Base-by-base conservation (phyloP, 2,329 filamentous ascomycete genomes). In the Aspergillus persii region DNA sequence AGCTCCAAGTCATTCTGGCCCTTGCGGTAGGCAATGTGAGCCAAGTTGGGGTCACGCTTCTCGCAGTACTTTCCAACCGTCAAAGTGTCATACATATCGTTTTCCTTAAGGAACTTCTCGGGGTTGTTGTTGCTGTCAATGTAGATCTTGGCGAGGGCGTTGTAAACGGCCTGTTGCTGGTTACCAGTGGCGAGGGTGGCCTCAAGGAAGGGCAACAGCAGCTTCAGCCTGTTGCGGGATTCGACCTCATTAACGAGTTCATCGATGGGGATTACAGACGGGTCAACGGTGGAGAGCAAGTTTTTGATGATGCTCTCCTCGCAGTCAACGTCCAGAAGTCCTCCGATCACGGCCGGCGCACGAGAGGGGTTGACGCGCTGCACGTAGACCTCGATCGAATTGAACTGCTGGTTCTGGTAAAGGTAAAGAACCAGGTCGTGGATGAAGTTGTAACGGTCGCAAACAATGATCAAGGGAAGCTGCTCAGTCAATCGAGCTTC, bases 321-420 rank as follows among this genome's bases (percentile, higher is more conserved):
- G 69, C 95, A 99, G 72, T 99, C 95, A 55, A 99, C 95, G 71
- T 99, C 95, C 52, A 99, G 83, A 33, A 99, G 82, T 39, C 93
- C 95, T 68, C 95, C 95, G 66, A 99, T 87, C 61, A 99, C 95
- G 58, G 92, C 90, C 4, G 95, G 95, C 5, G 96, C 95, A 68
- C 95, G 84, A 15, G 89, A 83, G 5, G 95, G 93, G 79, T 99
- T 99, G 68, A 99, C 93, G 49, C 92, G 89, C 81, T 99, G 95
- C 30, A 99, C 95, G 69, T 99, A 99, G 8, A 96, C 89, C 80
- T 99, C 95, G 65, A 99, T 99, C 1, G 95, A 96, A 80, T 96
- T 92, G 85, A 97, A 99, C 74, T 98, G 94, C 78, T 99, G 94
- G 79, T 96, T 96, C 83, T 98, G 95, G 82, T 99, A 99, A 8